Evolutionary conservation across 345 rosid genomes (phyloP).

Genomic region (Brassica carinata): DNA sequence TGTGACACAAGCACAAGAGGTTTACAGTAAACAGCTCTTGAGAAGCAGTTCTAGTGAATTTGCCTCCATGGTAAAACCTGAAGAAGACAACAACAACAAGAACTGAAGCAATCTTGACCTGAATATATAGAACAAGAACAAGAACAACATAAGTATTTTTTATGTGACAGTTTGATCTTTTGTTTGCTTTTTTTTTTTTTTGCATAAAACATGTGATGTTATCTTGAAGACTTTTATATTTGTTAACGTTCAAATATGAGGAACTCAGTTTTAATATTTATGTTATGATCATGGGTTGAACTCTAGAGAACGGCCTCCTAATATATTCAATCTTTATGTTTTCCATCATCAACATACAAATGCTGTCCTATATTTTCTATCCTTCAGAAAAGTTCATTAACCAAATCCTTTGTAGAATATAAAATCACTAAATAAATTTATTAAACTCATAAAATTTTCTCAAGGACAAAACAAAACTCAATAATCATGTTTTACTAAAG

Average conservation of each 20-base stretch:
- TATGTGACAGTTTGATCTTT: background rate
- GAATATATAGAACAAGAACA: background rate
- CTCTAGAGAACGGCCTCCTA: background rate
- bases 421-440: background rate
- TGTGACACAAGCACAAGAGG: constrained; percentile 71
- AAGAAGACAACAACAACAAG: background rate
- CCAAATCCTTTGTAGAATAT: background rate
- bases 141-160: too few relatives aligned
- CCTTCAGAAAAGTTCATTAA: too few relatives aligned
- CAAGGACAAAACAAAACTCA: background rate
- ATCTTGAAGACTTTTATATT: constrained; percentile 9
- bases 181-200: background rate
- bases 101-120: constrained; percentile 4
- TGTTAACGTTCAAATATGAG: background rate
- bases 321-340: background rate
- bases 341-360: background rate
- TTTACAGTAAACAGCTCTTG: constrained; percentile 72
- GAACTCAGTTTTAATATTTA: constrained; percentile 1
- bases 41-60: constrained; percentile 51
- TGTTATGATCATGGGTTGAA: background rate
- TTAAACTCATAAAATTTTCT: background rate
- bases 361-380: background rate
- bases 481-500: background rate
- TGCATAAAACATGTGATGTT: constrained; percentile 3
- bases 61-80: constrained; percentile 20